Evolutionary conservation across 1,139 yeast species (phyloP).

Genomic region (Zhuliangozyma parablackwelliae): DNA sequence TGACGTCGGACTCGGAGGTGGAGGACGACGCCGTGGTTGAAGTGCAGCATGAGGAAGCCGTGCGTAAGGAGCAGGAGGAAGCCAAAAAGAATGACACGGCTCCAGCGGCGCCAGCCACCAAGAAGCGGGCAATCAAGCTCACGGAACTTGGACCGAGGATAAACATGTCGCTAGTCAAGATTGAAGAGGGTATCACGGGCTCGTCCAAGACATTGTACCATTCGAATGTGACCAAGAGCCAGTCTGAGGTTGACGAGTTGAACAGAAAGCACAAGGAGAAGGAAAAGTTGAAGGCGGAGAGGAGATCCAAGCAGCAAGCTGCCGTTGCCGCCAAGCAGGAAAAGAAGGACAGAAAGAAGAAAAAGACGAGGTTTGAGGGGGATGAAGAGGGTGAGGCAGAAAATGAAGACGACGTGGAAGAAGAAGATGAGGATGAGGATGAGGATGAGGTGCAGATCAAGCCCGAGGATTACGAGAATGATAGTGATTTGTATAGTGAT

Average conservation of each 20-base stretch:
- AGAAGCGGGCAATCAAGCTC: slow-evolving; percentile 85
- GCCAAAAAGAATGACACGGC: not conserved
- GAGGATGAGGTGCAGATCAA: slow-evolving; percentile 32
- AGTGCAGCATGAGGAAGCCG: slow-evolving; percentile 43
- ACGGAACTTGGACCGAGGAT: slow-evolving; percentile 94
- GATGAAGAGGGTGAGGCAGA: slow-evolving; percentile 15
- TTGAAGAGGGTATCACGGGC: slow-evolving; percentile 89
- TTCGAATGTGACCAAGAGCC: slow-evolving; percentile 58
- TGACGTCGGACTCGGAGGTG: slow-evolving; percentile 88
- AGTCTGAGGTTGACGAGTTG: slow-evolving; percentile 53
- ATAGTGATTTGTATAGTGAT: slow-evolving; percentile 47
- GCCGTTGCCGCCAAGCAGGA: slow-evolving; percentile 76
- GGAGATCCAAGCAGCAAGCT: slow-evolving; percentile 75
- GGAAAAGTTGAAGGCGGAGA: slow-evolving; percentile 58
- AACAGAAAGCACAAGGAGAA: slow-evolving; percentile 66
- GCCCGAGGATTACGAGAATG: slow-evolving; percentile 46
- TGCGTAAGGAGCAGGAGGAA: slow-evolving; percentile 11
- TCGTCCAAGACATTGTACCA: slow-evolving; percentile 76
- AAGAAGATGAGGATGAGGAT: slow-evolving; percentile 16
- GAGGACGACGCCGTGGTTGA: slow-evolving; percentile 91
- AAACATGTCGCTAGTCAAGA: slow-evolving; percentile 69
- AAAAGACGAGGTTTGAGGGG: slow-evolving; percentile 51
- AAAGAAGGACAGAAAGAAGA: slow-evolving; percentile 67
- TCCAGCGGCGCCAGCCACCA: slow-evolving; percentile 16
- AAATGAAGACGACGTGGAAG: slow-evolving; percentile 9